Percentiles rank a stretch among this genome's conserved stretches.
phyloP scores from a whole-genome alignment of 805 yeast species.

The Teunomyces tritomae region DNA sequence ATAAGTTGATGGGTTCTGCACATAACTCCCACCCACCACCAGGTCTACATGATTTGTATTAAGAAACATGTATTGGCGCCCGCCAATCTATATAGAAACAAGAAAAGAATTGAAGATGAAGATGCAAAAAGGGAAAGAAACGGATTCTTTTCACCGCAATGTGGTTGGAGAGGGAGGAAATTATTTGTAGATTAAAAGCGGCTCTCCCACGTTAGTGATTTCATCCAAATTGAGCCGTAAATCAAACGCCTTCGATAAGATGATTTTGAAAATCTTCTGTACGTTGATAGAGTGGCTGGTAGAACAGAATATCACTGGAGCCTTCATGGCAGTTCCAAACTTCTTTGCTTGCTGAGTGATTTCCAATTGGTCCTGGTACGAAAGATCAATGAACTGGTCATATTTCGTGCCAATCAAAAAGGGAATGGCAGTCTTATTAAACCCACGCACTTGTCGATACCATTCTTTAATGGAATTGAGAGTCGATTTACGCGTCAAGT shows the following conservation, averaged over 20 bases:
- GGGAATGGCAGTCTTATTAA: conserved; percentile 88
- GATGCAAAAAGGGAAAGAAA: neutral
- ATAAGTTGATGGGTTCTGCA: neutral
- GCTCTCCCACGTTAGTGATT: conserved; percentile 85
- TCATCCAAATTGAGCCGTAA: conserved; percentile 80
- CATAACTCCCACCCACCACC: neutral
- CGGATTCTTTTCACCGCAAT: neutral
- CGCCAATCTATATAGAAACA: conserved; percentile 2
- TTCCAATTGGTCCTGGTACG: conserved; percentile 78
- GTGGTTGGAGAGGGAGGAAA: no score
- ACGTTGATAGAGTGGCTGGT: conserved; percentile 90
- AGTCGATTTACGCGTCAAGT: conserved; percentile 81
- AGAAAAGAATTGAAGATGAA: conserved; percentile 4
- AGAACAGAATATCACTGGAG: conserved; percentile 82
- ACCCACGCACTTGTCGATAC: conserved; percentile 89
- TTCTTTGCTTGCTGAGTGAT: conserved; percentile 78
- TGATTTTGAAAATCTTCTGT: conserved; percentile 88
- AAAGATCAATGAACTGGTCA: conserved; percentile 77
- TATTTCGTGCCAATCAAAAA: conserved; percentile 91
- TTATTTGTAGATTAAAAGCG: conserved; percentile 66
- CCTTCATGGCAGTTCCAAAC: conserved; percentile 87
- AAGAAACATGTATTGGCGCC: neutral
- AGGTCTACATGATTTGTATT: neutral
- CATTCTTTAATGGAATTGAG: conserved; percentile 88
- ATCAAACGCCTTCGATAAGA: conserved; percentile 88